A percentile compares a stretch with the other conserved stretches of the same genome.
These are phyloP conservation scores for Coriaria nepalensis DNA, from an alignment of 306 rosid species.

Conservation along the genomic window DNA sequence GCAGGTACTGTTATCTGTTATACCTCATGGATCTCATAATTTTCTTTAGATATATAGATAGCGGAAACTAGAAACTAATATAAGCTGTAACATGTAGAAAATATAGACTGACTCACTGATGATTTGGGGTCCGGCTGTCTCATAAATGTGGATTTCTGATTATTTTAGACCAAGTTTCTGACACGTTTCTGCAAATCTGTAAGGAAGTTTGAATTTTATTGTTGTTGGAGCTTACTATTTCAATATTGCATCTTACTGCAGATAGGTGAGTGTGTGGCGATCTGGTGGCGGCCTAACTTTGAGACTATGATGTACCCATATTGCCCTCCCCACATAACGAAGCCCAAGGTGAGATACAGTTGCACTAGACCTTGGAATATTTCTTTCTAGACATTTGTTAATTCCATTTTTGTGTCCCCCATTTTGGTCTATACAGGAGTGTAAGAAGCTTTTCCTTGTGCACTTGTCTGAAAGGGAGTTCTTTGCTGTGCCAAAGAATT, in stretches of 20 bases:
- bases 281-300: constrained; percentile 99
- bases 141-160: too few relatives aligned
- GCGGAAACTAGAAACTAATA: not conserved
- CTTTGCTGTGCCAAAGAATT: constrained; percentile 93
- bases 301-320: constrained; percentile 97
- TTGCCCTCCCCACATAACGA: constrained; percentile 97
- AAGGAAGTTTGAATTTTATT: too few relatives aligned
- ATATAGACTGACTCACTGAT: too few relatives aligned
- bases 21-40: not conserved
- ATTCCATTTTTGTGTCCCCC: not conserved
- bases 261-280: constrained; percentile 98
- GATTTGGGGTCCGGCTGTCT: too few relatives aligned
- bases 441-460: constrained; percentile 88
- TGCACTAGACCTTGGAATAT: not conserved
- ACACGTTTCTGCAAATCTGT: too few relatives aligned
- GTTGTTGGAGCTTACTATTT: constrained; percentile 3
- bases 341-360: constrained; percentile 61
- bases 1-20: constrained; percentile 42
- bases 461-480: constrained; percentile 96
- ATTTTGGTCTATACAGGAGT: constrained; percentile 44
- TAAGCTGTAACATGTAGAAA: too few relatives aligned
- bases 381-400: constrained; percentile 7
- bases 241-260: constrained; percentile 17
- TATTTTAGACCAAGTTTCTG: too few relatives aligned
- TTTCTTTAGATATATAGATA: not conserved